Evolutionary conservation across 1,284 basidiomycete genomes (phyloP), one percentile per base, ranked within the genome.

Genomic region (Trichosporon ovoides): DNA sequence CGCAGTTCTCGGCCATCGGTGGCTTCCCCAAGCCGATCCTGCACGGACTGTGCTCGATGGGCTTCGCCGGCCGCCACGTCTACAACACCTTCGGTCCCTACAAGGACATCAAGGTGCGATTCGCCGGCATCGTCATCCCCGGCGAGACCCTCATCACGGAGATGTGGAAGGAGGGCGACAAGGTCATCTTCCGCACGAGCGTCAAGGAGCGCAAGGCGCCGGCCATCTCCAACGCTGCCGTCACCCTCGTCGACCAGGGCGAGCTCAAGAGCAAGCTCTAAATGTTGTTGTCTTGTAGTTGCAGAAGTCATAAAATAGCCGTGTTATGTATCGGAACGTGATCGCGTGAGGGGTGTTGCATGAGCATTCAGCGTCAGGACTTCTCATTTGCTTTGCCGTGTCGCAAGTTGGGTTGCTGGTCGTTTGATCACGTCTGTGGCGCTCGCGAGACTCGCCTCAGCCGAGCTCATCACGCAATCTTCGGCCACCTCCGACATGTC

Each of bases 91-190:
- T 85, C 72, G 95, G 95, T 22, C 77, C 84, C 9, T 95, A 84
- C 80, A 85, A 85, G 70, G 91, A 97, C 75, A 96, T 98, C 81
- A 98, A 98, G 84, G 92, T 92, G 61, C 85, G 95, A 83, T 94
- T 78, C 58, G 71, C 74, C 3, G 76, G 76, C 9, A 72, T 70
- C 7, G 91, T 98, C 34, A 94, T 88, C 73, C 95, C 95, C 5
- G 94, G 94, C 11, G 93, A 98, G 80, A 98, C 95, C 0, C 82
- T 96, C 49, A 81, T 92, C 18, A 96, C 92, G 0, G 85, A 91
- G 74, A 96, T 97, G 93, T 98, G 95, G 95, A 97, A 94, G 76
- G 92, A 97, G 69, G 90, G 87, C 18, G 79, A 84, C 69, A 97
- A 88, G 79, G 87, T 98, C 64, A 85, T 97, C 64, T 98, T 98